A percentile compares a stretch with the other conserved stretches of the same genome.
These are phyloP conservation scores for Cryomyces minteri DNA, from an alignment of 495 filamentous ascomycete genomes.

Conservation along the genomic window DNA sequence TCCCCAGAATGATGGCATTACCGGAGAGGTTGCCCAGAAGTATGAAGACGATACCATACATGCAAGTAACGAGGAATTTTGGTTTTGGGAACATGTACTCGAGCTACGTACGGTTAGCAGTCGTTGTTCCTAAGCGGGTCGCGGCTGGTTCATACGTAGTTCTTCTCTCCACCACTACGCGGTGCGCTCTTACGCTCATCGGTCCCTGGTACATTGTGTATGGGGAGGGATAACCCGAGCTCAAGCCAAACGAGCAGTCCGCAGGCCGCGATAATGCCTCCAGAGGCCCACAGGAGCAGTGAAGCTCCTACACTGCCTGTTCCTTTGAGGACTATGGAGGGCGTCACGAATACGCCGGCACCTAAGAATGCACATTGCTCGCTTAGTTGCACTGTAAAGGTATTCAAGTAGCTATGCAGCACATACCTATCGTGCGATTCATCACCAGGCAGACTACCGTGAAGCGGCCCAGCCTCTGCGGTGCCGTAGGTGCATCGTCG, in stretches of 20 bases:
- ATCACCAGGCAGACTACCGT: slow-evolving; percentile 2
- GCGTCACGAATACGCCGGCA: slow-evolving; percentile 22
- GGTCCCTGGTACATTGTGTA: slow-evolving; percentile 14
- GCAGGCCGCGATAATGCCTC: slow-evolving; percentile 18
- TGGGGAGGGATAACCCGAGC: slow-evolving; percentile 26
- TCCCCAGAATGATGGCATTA: slow-evolving; percentile 27
- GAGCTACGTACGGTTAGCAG: slow-evolving; percentile 15
- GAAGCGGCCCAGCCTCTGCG: not conserved
- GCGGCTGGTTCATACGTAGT: slow-evolving; percentile 25
- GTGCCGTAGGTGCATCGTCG: not conserved
- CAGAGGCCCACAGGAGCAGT: slow-evolving; percentile 22
- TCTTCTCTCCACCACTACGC: slow-evolving; percentile 31
- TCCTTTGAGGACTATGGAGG: slow-evolving; percentile 17
- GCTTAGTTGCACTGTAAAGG: too few relatives aligned
- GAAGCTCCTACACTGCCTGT: slow-evolving; percentile 21
- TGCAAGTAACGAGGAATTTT: slow-evolving; percentile 21
- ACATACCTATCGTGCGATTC: slow-evolving; percentile 9
- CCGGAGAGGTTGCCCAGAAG: slow-evolving; percentile 30
- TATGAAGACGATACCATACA: slow-evolving; percentile 29
- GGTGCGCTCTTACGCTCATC: slow-evolving; percentile 17
- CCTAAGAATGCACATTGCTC: too few relatives aligned
- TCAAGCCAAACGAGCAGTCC: slow-evolving; percentile 24
- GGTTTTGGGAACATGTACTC: slow-evolving; percentile 25
- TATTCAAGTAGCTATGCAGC: not conserved
- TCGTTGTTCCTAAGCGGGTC: not conserved